Conservation (phyloP, 1,284 basidiomycete genomes). For the Ceratobasidium sp. region DNA sequence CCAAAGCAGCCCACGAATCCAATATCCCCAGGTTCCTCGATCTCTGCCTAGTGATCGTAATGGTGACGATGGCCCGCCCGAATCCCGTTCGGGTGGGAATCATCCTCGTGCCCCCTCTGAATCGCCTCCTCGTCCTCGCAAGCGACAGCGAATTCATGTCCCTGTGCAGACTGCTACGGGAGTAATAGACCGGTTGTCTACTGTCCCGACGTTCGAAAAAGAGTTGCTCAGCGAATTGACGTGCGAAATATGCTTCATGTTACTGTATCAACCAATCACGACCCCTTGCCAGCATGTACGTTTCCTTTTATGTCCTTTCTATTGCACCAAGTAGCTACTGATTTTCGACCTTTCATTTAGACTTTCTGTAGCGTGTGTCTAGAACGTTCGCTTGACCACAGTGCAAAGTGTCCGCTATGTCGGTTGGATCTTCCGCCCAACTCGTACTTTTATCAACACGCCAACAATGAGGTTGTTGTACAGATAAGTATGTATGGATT, state of each 20-base stretch:
- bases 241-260: constrained; percentile 91
- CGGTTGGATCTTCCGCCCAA: constrained; percentile 80
- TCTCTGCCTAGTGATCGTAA: constrained; percentile 19
- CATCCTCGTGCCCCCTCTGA: constrained; percentile 20
- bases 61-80: neutral
- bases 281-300: constrained; percentile 94
- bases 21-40: constrained; percentile 22
- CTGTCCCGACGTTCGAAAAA: constrained; percentile 68
- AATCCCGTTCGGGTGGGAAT: constrained; percentile 5
- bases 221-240: constrained; percentile 81
- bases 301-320: constrained; percentile 24
- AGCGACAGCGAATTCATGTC: constrained; percentile 41
- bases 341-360: constrained; percentile 58
- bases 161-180: constrained; percentile 28
- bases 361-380: constrained; percentile 93
- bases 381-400: constrained; percentile 90
- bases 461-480: constrained; percentile 73
- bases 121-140: constrained; percentile 45
- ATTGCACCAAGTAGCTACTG: constrained; percentile 4
- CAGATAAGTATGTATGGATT: constrained; percentile 71
- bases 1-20: constrained; percentile 4
- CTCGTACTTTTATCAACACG: constrained; percentile 82
- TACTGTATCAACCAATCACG: constrained; percentile 89
- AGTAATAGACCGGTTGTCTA: constrained; percentile 6
- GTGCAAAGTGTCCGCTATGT: constrained; percentile 85